Evolutionary conservation across 1,139 yeast genomes (phyloP).

Genomic region (Yarrowia galli): DNA sequence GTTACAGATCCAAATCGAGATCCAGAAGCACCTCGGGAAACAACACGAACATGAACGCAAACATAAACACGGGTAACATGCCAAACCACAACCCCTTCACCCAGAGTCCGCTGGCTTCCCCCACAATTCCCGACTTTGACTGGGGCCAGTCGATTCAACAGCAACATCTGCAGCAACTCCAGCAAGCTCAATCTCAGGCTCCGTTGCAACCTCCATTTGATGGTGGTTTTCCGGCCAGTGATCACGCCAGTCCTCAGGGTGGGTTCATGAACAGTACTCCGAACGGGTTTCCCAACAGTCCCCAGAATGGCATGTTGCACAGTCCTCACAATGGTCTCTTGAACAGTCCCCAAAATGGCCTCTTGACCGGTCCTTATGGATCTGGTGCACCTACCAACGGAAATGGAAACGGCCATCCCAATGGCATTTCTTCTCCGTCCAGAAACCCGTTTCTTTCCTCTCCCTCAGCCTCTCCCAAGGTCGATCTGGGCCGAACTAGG

Average conservation of each 20-base stretch:
- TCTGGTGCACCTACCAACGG: not conserved
- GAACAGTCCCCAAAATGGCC: constrained; percentile 7
- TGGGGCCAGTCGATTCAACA: constrained; percentile 25
- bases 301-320: not conserved
- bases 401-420: not conserved
- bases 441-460: constrained; percentile 20
- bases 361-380: not conserved
- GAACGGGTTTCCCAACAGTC: not conserved
- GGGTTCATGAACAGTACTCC: not conserved
- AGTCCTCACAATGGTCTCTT: not conserved
- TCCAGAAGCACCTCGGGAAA: not conserved
- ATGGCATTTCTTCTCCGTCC: not conserved
- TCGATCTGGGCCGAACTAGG: constrained; percentile 11
- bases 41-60: not conserved
- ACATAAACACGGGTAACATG: not conserved
- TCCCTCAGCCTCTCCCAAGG: not conserved
- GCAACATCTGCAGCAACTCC: constrained; percentile 23
- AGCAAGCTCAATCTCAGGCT: constrained; percentile 14
- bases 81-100: constrained; percentile 9
- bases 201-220: constrained; percentile 23
- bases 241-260: not conserved
- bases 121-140: constrained; percentile 28
- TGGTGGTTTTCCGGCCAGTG: not conserved
- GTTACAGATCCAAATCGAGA: constrained; percentile 17
- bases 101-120: constrained; percentile 9